Evolutionary conservation across 148 eudicot genomes (phyloP).

Genomic region (Rhododendron griersonianum): DNA sequence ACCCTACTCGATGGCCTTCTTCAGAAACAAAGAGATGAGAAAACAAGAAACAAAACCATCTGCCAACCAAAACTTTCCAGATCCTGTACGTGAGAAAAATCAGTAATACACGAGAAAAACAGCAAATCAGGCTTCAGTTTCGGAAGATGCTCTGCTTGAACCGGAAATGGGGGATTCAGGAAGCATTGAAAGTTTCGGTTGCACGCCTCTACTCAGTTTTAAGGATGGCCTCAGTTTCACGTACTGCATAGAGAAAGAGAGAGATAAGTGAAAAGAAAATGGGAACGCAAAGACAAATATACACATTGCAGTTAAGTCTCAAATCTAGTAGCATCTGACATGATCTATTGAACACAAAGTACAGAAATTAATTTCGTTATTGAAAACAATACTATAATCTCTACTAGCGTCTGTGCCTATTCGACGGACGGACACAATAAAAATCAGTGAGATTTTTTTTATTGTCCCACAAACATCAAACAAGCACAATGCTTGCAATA

Average conservation of each 20-base stretch:
- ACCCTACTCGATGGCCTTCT: slow-evolving; percentile 13
- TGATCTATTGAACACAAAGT: neutral
- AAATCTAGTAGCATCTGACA: neutral
- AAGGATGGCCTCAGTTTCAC: slow-evolving; percentile 43
- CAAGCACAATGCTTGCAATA: too few relatives aligned
- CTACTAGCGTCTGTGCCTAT: too few relatives aligned
- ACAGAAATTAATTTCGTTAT: neutral
- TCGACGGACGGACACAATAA: too few relatives aligned
- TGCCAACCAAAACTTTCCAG: slow-evolving; percentile 16
- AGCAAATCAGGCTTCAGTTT: slow-evolving; percentile 29
- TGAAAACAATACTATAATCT: too few relatives aligned
- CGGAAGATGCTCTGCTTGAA: slow-evolving; percentile 38
- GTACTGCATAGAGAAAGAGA: slow-evolving; percentile 27
- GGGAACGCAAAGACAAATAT: neutral
- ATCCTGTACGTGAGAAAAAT: slow-evolving; percentile 17
- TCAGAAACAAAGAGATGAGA: slow-evolving; percentile 6
- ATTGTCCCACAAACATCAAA: too few relatives aligned
- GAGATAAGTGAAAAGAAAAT: neutral
- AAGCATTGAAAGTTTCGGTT: slow-evolving; percentile 28
- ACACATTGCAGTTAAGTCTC: neutral
- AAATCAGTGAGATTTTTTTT: too few relatives aligned
- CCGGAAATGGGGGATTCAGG: slow-evolving; percentile 29
- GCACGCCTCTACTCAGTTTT: slow-evolving; percentile 35
- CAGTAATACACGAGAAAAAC: neutral
- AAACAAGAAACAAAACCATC: slow-evolving; percentile 11